Conservation (phyloP, 495 filamentous ascomycete genomes). For the Xylaria cubensis region DNA sequence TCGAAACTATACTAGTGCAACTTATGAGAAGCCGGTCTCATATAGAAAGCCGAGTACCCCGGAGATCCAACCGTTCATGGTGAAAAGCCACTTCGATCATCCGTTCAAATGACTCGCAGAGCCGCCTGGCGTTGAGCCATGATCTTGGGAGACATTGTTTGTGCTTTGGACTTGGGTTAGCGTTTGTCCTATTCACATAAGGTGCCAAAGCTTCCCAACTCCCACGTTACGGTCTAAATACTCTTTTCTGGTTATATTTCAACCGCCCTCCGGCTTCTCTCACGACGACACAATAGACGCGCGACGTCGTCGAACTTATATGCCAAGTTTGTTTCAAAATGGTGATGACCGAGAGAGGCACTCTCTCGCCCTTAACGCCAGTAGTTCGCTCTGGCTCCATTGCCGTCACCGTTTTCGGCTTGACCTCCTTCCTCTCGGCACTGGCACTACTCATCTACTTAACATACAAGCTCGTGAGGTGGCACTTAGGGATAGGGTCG, state of each 20-base stretch:
- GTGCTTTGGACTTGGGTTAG: neutral
- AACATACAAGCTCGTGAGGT: constrained; percentile 63
- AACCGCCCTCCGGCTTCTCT: neutral
- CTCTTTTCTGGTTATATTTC: neutral
- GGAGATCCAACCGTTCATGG: neutral
- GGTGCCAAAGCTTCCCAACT: neutral
- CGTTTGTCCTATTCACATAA: constrained; percentile 13
- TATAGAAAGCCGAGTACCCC: constrained; percentile 4
- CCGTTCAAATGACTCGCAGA: constrained; percentile 4
- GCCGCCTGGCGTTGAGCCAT: constrained; percentile 6
- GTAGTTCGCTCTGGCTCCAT: constrained; percentile 59
- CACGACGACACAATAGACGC: constrained; percentile 4
- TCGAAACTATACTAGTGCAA: constrained; percentile 9
- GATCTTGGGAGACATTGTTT: neutral
- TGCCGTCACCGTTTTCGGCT: constrained; percentile 62
- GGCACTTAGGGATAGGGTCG: constrained; percentile 44
- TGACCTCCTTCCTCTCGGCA: constrained; percentile 66
- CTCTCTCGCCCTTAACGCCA: constrained; percentile 55
- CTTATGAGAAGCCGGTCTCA: neutral
- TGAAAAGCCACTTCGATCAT: constrained; percentile 5
- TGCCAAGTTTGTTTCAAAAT: constrained; percentile 10
- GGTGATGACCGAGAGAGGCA: constrained; percentile 23
- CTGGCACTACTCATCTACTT: constrained; percentile 60
- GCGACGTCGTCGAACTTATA: neutral
- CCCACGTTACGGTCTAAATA: neutral